phyloP scores from a whole-genome alignment of 2,329 filamentous ascomycete species.

The Botryosphaeria dothidea region DNA sequence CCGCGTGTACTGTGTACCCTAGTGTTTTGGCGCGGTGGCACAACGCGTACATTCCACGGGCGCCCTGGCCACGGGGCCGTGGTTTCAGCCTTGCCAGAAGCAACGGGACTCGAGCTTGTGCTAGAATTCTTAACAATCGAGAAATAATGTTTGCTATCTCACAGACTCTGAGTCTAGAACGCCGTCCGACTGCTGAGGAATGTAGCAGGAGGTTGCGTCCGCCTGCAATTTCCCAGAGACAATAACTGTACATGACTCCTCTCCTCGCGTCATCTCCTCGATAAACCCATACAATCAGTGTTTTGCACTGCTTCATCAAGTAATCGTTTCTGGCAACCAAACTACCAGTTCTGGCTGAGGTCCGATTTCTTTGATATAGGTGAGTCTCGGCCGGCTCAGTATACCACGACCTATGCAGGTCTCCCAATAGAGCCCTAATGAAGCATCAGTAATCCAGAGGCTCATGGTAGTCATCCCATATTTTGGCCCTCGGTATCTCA shows the following conservation, averaged over 20 bases:
- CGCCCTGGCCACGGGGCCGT: background rate
- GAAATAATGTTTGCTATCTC: constrained; percentile 10
- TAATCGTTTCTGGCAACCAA: background rate
- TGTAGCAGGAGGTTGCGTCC: constrained; percentile 3
- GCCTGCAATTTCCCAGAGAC: background rate
- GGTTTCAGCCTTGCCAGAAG: constrained; percentile 14
- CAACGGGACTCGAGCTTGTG: background rate
- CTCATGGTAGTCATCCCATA: background rate
- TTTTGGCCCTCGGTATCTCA: background rate
- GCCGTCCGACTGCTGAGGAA: background rate
- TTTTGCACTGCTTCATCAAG: background rate
- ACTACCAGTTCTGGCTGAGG: background rate
- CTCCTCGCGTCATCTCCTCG: background rate
- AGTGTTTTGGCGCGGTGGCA: constrained; percentile 9
- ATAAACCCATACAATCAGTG: background rate
- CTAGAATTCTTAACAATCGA: background rate
- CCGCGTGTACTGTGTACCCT: background rate
- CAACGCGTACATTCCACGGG: constrained; percentile 16
- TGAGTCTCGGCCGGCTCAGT: background rate
- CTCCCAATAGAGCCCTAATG: background rate
- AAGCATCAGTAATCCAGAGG: background rate
- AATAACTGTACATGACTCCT: background rate
- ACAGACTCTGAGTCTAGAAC: constrained; percentile 8
- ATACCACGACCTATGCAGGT: background rate
- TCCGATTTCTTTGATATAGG: constrained; percentile 1